Base-by-base conservation (phyloP, 2,329 filamentous ascomycete species). In the Dendrostoma leiphaemia region DNA sequence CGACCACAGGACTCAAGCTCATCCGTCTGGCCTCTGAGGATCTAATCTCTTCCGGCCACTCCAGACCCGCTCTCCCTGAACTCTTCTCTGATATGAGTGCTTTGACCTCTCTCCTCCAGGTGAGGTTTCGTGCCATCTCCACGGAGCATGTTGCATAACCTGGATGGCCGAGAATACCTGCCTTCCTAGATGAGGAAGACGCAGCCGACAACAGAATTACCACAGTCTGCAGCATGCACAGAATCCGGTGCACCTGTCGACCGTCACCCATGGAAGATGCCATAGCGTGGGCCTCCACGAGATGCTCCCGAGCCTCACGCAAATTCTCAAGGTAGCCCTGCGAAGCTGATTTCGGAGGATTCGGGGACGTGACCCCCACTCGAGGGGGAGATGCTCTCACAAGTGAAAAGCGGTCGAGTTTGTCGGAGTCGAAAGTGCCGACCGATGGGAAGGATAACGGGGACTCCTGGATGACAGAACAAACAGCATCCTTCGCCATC, bases 391-490 rank as follows among this genome's bases (percentile, higher is more conserved):
- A 63, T 21, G 64, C 67, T 51, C 73, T 72, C 4, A 61, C 60
- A 4, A 69, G 54, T 2, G 71, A 71, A 21, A 65, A 59, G 28
- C 70, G 68, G 40, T 76, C 71, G 10, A 67, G 62, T 57, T 72
- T 73, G 31, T 79, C 79, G 24, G 71, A 63, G 26, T 61, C 55
- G 57, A 70, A 67, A 59, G 68, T 65, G 23, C 74, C 73, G 34
- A 93, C 76, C 0, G 90, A 85, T 1, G 92, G 91, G 56, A 93
- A 88, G 0, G 91, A 95, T 24, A 97, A 85, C 0, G 91, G 96
- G 0, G 94, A 97, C 64, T 99, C 94, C 43, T 93, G 90, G 15
- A 97, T 81, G 9, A 93, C 89, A 17, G 90, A 95, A 68, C 93
- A 95, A 3, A 94, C 88, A 3, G 92, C 86, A 69, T 96, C 90